These are phyloP conservation scores for Baudoinia panamericana DNA, from an alignment of 495 filamentous ascomycete species.

Conservation along the genomic window DNA sequence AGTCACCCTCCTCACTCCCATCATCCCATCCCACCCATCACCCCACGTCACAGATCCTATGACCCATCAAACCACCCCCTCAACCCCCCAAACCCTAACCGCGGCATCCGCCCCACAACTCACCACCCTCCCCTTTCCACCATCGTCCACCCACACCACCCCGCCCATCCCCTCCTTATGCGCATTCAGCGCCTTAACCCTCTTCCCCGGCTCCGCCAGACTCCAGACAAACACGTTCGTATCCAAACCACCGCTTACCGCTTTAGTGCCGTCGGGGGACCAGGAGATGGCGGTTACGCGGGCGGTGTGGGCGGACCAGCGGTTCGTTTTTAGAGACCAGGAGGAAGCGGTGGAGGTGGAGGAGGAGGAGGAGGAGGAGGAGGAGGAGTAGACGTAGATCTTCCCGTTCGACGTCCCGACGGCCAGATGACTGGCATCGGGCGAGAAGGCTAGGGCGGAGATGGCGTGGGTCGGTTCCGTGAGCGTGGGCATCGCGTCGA, in stretches of 20 bases:
- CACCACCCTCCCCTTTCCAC: conserved; percentile 53
- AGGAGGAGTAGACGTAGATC: conserved; percentile 56
- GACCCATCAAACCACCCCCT: conserved; percentile 33
- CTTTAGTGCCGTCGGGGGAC: conserved; percentile 60
- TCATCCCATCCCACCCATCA: no score
- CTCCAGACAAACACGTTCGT: conserved; percentile 91
- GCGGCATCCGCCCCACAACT: conserved; percentile 78
- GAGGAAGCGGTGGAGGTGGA: conserved; percentile 30
- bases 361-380: conserved; percentile 34
- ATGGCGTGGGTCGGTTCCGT: conserved; percentile 42
- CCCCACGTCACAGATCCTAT: no score
- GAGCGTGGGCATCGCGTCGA: conserved; percentile 35
- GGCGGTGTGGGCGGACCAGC: conserved; percentile 88
- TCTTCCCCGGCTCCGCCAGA: conserved; percentile 63
- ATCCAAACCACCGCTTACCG: conserved; percentile 74
- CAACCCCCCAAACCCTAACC: conserved; percentile 78
- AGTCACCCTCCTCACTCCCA: no score
- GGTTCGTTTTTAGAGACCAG: conserved; percentile 50
- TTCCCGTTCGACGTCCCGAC: conserved; percentile 76
- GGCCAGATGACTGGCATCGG: conserved; percentile 56
- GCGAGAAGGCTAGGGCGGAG: conserved; percentile 66
- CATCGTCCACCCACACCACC: conserved; percentile 73
- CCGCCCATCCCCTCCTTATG: conserved; percentile 93
- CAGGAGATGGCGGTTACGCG: conserved; percentile 73
- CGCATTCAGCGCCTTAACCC: conserved; percentile 66